These are phyloP conservation scores for Boletellus dicymbophilus DNA, from an alignment of 1,284 basidiomycete species.

Conservation along the genomic window DNA sequence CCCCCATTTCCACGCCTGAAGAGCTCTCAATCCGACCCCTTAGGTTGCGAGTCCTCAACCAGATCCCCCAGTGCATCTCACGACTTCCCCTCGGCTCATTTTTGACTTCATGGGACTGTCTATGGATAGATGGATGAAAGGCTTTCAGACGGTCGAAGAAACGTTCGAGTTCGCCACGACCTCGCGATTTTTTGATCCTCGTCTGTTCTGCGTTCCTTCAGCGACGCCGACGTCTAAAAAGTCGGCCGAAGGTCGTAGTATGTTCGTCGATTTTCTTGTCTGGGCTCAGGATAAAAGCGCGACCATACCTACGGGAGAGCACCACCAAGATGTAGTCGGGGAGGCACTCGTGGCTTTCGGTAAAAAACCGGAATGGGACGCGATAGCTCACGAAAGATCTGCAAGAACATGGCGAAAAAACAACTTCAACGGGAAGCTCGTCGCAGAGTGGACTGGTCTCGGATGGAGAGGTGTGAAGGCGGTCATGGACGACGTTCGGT, in stretches of 20 bases:
- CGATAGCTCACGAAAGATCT: slow-evolving; percentile 33
- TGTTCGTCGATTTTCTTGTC: slow-evolving; percentile 59
- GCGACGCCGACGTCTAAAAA: slow-evolving; percentile 40
- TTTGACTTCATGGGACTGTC: slow-evolving; percentile 58
- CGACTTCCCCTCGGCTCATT: slow-evolving; percentile 47
- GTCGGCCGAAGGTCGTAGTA: slow-evolving; percentile 48
- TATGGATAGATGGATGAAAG: slow-evolving; percentile 47
- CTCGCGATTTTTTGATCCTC: slow-evolving; percentile 52
- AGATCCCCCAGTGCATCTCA: slow-evolving; percentile 43
- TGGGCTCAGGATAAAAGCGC: slow-evolving; percentile 40
- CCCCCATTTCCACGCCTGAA: neutral
- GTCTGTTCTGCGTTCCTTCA: slow-evolving; percentile 22
- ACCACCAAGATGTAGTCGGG: slow-evolving; percentile 29
- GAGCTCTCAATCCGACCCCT: slow-evolving; percentile 6
- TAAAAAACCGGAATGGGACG: slow-evolving; percentile 51
- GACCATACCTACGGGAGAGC: neutral
- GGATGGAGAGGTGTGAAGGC: slow-evolving; percentile 49
- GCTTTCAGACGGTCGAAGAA: slow-evolving; percentile 54
- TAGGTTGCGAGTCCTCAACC: slow-evolving; percentile 45
- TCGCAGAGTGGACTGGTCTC: slow-evolving; percentile 56
- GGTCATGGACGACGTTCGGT: slow-evolving; percentile 50
- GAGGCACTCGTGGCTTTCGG: slow-evolving; percentile 56
- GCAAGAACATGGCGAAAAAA: slow-evolving; percentile 41
- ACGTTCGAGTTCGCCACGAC: slow-evolving; percentile 58
- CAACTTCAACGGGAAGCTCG: slow-evolving; percentile 50